phyloP scores from a whole-genome alignment of 495 filamentous ascomycete species.

The Annulohypoxylon stygium region DNA sequence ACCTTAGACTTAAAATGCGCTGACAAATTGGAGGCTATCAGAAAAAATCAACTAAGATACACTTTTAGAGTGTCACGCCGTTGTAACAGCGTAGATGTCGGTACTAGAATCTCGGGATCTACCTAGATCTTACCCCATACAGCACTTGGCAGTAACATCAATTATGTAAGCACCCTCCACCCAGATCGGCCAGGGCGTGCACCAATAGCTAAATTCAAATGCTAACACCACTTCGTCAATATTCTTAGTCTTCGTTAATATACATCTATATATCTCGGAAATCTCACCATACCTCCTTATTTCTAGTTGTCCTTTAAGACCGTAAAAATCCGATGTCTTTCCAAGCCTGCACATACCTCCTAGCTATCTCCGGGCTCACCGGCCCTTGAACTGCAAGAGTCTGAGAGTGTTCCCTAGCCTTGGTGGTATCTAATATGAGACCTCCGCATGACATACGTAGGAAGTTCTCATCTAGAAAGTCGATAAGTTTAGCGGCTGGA shows the following conservation, averaged over 20 bases:
- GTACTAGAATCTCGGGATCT: neutral
- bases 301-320: neutral
- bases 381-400: neutral
- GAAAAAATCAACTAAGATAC: neutral
- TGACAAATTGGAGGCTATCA: neutral
- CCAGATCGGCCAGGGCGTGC: neutral
- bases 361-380: neutral
- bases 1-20: neutral
- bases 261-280: neutral
- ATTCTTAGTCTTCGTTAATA: neutral
- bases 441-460: slow-evolving; percentile 9
- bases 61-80: neutral
- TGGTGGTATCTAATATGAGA: slow-evolving; percentile 4
- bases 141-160: neutral
- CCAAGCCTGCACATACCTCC: neutral
- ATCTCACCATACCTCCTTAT: too few species aligned
- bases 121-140: neutral
- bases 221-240: slow-evolving; percentile 3
- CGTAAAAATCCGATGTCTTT: neutral
- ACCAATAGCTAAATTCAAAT: neutral
- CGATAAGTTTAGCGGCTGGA: neutral
- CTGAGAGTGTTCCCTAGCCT: neutral
- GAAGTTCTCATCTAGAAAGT: slow-evolving; percentile 6
- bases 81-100: neutral
- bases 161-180: neutral